phyloP scores from a whole-genome alignment of 306 rosid species.

The Mucuna pruriens region DNA sequence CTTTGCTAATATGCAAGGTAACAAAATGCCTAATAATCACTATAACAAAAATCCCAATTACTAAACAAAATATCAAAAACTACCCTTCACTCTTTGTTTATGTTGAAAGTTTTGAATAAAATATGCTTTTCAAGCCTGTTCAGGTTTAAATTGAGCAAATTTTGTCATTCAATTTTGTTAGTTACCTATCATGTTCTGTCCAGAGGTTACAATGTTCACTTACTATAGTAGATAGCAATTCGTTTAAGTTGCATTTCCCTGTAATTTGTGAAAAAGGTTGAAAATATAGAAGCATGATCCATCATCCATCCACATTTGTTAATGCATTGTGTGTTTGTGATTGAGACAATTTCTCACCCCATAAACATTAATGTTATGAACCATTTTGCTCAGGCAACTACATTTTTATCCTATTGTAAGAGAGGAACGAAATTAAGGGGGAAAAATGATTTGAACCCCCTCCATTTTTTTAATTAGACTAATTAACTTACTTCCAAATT shows the following conservation, averaged over 20 bases:
- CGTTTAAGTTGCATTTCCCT: neutral
- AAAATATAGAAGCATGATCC: neutral
- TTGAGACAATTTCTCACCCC: neutral
- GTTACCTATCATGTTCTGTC: neutral
- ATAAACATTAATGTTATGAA: neutral
- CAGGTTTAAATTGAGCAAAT: neutral
- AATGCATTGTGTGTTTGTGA: constrained; percentile 4
- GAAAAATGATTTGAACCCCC: neutral
- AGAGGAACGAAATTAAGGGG: neutral
- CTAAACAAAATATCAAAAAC: neutral
- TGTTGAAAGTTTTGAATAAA: neutral
- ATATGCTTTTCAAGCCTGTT: neutral
- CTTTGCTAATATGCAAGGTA: neutral
- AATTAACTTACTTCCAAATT: too few relatives aligned
- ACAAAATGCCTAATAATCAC: neutral
- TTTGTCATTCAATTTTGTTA: neutral
- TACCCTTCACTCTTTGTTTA: neutral
- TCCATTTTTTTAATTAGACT: neutral
- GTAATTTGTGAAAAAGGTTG: neutral
- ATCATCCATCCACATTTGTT: neutral
- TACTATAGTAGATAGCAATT: neutral
- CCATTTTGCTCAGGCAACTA: neutral
- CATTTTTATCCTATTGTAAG: too few relatives aligned
- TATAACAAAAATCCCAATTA: neutral
- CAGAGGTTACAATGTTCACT: neutral